Evolutionary conservation across 306 rosid genomes (phyloP).

Genomic region (Lathyrus aphaca): DNA sequence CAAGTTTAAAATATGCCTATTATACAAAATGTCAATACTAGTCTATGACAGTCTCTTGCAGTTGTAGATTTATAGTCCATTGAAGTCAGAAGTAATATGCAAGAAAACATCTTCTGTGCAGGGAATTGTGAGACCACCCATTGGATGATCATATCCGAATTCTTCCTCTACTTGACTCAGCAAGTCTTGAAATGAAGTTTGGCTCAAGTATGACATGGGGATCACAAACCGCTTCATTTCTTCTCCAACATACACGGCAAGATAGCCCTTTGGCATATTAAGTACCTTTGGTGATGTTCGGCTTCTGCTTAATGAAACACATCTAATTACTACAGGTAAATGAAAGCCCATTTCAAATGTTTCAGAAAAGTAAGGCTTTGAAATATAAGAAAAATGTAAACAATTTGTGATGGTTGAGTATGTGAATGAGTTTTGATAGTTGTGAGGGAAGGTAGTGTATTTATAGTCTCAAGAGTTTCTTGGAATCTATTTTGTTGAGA

Average conservation of each 20-base stretch:
- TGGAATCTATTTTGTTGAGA: conserved; percentile 5
- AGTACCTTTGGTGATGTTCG: neutral
- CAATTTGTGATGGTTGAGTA: neutral
- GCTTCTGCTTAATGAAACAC: too few relatives aligned
- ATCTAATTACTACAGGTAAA: too few relatives aligned
- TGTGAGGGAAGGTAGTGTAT: neutral
- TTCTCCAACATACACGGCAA: conserved; percentile 52
- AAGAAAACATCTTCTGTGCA: conserved; percentile 43
- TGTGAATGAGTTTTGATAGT: conserved; percentile 13
- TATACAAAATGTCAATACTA: conserved; percentile 26
- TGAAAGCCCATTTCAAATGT: conserved; percentile 35
- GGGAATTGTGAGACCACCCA: conserved; percentile 51
- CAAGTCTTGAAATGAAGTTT: conserved; percentile 48
- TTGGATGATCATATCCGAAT: conserved; percentile 46
- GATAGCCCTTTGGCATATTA: conserved; percentile 31
- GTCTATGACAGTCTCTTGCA: neutral
- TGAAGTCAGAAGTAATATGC: conserved; percentile 41
- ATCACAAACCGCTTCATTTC: conserved; percentile 36
- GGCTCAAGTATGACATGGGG: conserved; percentile 48
- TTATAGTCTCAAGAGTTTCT: conserved; percentile 15
- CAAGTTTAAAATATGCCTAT: conserved; percentile 8
- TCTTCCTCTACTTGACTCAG: conserved; percentile 43
- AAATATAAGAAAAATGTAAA: neutral
- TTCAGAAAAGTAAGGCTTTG: neutral
- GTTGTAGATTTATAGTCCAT: conserved; percentile 1